Percentiles rank a stretch among this genome's conserved stretches.
Conservation (phyloP, 257 asterid species). For the Ophiorrhiza pumila region DNA sequence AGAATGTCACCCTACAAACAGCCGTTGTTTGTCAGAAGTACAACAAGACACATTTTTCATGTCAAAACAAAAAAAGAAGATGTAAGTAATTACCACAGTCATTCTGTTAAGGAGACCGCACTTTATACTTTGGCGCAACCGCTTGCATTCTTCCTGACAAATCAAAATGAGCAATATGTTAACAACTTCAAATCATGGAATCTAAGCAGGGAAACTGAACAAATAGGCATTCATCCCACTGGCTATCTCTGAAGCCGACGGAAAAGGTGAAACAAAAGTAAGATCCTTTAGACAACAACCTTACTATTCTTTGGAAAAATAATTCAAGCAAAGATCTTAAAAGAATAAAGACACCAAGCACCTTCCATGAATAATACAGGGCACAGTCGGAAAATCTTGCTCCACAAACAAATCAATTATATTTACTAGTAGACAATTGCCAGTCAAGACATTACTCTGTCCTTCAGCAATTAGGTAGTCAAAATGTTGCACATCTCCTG, state of each 20-base stretch:
- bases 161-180: constrained; percentile 10
- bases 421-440: constrained; percentile 3
- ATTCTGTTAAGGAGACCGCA: constrained; percentile 86
- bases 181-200: constrained; percentile 13
- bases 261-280: background rate
- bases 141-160: constrained; percentile 96
- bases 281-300: background rate
- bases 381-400: background rate
- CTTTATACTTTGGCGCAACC: constrained; percentile 96
- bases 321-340: constrained; percentile 3
- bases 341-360: background rate
- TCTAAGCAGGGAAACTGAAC: background rate
- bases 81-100: constrained; percentile 68
- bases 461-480: background rate
- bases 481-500: background rate
- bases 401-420: background rate
- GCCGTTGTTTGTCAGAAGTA: constrained; percentile 19
- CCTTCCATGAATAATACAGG: background rate
- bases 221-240: background rate
- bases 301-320: background rate
- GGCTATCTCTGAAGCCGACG: background rate
- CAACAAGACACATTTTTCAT: constrained; percentile 12
- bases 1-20: constrained; percentile 87
- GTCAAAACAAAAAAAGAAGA: constrained; percentile 12
- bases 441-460: background rate